phyloP scores from a whole-genome alignment of 352 stramenopile genomes.

The Phytophthora chlamydospora region DNA sequence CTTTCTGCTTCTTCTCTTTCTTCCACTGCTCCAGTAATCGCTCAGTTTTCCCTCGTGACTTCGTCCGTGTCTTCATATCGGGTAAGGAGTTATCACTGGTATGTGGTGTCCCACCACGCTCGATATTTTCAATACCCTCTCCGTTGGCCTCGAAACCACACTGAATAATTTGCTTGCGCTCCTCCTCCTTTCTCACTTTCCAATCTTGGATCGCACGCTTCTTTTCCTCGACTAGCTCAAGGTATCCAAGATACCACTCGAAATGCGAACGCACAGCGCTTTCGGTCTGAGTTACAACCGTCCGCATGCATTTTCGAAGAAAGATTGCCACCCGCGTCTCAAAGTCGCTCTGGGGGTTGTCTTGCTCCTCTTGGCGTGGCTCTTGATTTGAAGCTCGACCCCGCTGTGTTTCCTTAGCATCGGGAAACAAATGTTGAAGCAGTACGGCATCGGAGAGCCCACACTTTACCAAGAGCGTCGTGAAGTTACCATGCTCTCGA shows the following conservation, averaged over 20 bases:
- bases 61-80: conserved; percentile 4
- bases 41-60: conserved; percentile 35
- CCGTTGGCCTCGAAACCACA: conserved; percentile 44
- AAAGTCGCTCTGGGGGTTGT: conserved; percentile 31
- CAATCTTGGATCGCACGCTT: conserved; percentile 62
- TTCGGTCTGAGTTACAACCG: conserved; percentile 59
- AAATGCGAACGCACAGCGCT: conserved; percentile 66
- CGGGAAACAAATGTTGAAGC: conserved; percentile 32
- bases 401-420: conserved; percentile 1
- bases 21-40: conserved; percentile 48
- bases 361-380: conserved; percentile 8
- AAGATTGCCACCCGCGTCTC: conserved; percentile 54
- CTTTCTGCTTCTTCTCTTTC: conserved; percentile 47
- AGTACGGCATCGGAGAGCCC: conserved; percentile 54
- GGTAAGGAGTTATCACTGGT: conserved; percentile 2
- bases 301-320: conserved; percentile 56
- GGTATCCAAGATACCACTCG: conserved; percentile 68
- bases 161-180: conserved; percentile 48
- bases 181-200: conserved; percentile 56
- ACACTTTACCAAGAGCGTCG: conserved; percentile 45
- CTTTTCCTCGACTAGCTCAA: conserved; percentile 65
- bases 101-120: background rate
- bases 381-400: conserved; percentile 14
- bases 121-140: conserved; percentile 2
- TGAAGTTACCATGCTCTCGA: conserved; percentile 58